Evolutionary conservation across 768 basidiomycete genomes (phyloP).

Genomic region (Amanita jacksonii): DNA sequence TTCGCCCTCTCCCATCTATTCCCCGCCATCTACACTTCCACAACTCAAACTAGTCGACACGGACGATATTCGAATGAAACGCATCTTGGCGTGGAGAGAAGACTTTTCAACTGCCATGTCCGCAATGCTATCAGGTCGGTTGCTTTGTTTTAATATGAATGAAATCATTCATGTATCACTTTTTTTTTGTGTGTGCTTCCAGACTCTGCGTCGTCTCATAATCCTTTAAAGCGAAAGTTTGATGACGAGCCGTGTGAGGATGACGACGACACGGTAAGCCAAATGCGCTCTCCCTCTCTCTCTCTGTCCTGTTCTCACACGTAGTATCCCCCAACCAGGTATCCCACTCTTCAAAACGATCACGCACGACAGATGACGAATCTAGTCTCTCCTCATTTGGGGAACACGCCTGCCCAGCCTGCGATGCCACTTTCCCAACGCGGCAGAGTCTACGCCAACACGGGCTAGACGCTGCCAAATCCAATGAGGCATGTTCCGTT

Average conservation of each 20-base stretch:
- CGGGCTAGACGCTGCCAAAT: constrained; percentile 33
- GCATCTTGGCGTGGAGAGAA: constrained; percentile 67
- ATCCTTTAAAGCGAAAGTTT: constrained; percentile 43
- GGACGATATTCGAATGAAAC: constrained; percentile 46
- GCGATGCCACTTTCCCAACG: constrained; percentile 57
- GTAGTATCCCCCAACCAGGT: too few relatives aligned
- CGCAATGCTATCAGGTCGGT: constrained; percentile 31
- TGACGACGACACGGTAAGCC: constrained; percentile 29
- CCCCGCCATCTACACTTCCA: constrained; percentile 3
- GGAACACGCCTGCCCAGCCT: constrained; percentile 64
- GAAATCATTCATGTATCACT: too few relatives aligned
- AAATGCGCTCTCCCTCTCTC: constrained; percentile 8
- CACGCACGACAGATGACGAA: constrained; percentile 30
- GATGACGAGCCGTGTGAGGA: constrained; percentile 28
- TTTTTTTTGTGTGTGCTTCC: too few relatives aligned
- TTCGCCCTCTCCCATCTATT: too few relatives aligned
- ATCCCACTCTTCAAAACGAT: constrained; percentile 50
- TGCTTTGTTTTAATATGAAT: too few relatives aligned
- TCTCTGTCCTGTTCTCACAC: too few relatives aligned
- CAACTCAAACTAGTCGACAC: constrained; percentile 35
- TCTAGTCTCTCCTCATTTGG: constrained; percentile 23
- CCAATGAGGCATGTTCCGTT: constrained; percentile 61
- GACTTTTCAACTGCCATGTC: constrained; percentile 37
- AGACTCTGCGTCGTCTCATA: constrained; percentile 23
- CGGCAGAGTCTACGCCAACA: constrained; percentile 53